Evolutionary conservation across 2,329 filamentous ascomycete genomes (phyloP), one percentile per base, ranked within the genome.

Genomic region (Lasiodiplodia gonubiensis): DNA sequence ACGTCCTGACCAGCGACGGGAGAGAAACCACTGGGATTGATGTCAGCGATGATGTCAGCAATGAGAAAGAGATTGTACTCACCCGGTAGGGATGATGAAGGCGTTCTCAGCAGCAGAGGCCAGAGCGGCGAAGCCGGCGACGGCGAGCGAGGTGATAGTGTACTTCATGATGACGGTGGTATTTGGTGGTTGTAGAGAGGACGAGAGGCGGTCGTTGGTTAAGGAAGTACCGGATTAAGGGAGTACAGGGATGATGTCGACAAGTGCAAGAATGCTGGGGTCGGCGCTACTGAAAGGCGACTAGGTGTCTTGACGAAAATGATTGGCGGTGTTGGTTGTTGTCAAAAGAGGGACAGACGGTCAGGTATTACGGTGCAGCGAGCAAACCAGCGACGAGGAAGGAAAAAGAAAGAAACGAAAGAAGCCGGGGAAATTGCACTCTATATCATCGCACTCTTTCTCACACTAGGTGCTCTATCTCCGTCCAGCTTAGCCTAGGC

Each of bases 1-100:
- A 82, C 77, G 12, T 81, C 70, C 72, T 81, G 65, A 63, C 85
- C 85, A 51, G 83, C 82, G 16, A 75, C 79, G 72, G 85, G 82
- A 30, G 74, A 68, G 68, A 83, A 81, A 53, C 82, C 81, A 18
- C 71, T 73, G 3, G 82, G 68, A 81, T 76, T n/a, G 7, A n/a
- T 30, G 48, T 59, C 6, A 59, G 54, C 54, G 14, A 4, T 12
- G 18, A 23, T 46, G 37, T 37, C 16, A 21, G 18, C 3, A 37
- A 23, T 35, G 35, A 25, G 33, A 39, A 25, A 30, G 37, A 16
- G 37, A 42, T 23, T 5, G 52, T 21, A 67, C 66, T 64, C 16
- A 67, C 66, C 8, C 23, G 42, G 67, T 78, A 11, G 67, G 60
- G 33, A 68, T 21, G n/a, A 68, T 83, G 80, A 86, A 86, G 61